Base-by-base conservation (phyloP, 495 filamentous ascomycete genomes). In the Xanthoparmelia taractica region DNA sequence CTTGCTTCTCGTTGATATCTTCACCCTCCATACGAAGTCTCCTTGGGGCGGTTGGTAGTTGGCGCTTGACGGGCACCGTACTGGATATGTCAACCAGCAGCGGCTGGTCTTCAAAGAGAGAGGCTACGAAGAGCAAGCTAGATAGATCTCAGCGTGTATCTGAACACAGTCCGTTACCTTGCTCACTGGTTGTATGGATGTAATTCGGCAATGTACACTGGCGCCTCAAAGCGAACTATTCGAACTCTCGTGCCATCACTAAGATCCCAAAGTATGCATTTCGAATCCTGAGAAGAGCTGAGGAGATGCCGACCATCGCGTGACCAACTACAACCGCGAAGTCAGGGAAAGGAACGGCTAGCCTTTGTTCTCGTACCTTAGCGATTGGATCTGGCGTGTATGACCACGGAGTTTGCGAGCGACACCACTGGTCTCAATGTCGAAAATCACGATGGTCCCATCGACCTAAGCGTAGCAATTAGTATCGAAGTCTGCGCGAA, bases 341-440 rank as follows among this genome's bases (percentile, higher is more conserved):
- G 67, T 57, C 43, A 37, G 23, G 56, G 17, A 11, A 36, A 57
- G 65, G 29, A 61, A 33, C 27, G 3, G 37, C 18, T 33, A 12
- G 31, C n/a, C 33, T 34, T 8, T 0, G 6, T 23, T 33, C 4
- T 41, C 33, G 38, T 74, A 80, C 83, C 83, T 86, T 27, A 97
- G 73, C 17, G 89, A 94, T 64, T 94, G 91, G 47, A 97, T 89
- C 69, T 94, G 91, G 64, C 87, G 80, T 23, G 89, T 93, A 76
- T 99, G 94, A 10, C 94, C 94, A 59, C 89, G 84, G 40, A 97
- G 80, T 73, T 97, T 97, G 61, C 91, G 86, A 47, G 94, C 94
- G 23, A 97, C 87, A 43, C 93, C 92, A 79, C 92, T 94, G 34
- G 95, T 97, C 72, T 97, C 95, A 48, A 97, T 81, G 71, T 99